Evolutionary conservation across 176 grass and related monocot genomes (phyloP).

Genomic region (Carex myosuroides): DNA sequence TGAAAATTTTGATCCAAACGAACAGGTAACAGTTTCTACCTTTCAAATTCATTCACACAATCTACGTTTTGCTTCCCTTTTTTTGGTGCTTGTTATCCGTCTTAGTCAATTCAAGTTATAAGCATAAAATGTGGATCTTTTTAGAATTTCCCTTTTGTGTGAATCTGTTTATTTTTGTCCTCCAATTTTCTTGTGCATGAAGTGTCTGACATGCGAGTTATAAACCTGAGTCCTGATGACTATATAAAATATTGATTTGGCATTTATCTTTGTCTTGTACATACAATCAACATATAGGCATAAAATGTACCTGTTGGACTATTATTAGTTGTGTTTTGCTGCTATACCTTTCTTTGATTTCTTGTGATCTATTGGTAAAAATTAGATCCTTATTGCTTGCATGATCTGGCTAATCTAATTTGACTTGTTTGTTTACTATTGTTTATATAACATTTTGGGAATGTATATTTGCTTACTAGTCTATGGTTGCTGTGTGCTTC

Average conservation of each 20-base stretch:
- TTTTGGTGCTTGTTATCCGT: neutral
- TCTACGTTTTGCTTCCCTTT: neutral
- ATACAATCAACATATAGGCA: neutral
- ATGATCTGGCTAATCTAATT: neutral
- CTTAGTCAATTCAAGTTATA: neutral
- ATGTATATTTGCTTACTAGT: constrained; percentile 1
- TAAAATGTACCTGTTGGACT: no score
- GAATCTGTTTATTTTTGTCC: neutral
- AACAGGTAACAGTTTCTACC: constrained; percentile 5
- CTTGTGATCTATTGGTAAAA: neutral
- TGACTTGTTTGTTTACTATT: neutral
- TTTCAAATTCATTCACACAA: neutral
- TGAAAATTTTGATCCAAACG: neutral
- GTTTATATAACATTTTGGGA: neutral
- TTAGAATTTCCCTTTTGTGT: neutral
- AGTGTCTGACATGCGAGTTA: neutral
- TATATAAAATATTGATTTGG: neutral
- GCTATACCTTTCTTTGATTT: neutral
- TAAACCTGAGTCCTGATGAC: neutral
- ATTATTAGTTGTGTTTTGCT: no score
- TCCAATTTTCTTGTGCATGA: neutral
- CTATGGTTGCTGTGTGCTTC: neutral
- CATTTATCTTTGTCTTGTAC: neutral
- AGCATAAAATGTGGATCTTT: neutral
- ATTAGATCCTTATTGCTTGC: neutral